Base-by-base conservation (phyloP, 2,329 filamentous ascomycete genomes). In the Aspergillus proliferans region DNA sequence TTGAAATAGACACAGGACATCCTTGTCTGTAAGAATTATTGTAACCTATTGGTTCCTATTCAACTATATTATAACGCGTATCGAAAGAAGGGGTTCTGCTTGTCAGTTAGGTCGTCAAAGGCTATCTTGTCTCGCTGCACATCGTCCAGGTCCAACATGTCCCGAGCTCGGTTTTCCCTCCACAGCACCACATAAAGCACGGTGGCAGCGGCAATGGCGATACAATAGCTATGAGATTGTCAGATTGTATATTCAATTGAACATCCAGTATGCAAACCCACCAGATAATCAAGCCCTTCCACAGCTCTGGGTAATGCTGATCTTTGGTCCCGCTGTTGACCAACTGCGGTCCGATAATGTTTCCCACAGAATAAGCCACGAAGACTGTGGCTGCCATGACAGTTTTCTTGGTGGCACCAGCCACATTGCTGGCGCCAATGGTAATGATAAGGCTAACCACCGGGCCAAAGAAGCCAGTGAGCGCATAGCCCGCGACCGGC, bases 321-420 rank as follows among this genome's bases (percentile, higher is more conserved):
- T 62, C 68, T 55, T 84, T 84, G 0, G 82, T 84, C 65, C 85
- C 72, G n/a, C 78, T 83, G 57, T 80, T 80, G 38, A 89, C 79
- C 36, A 89, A 72, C 67, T 87, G 84, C 3, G 86, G 86, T 0
- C 86, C 86, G 21, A 89, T 81, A 45, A 90, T 89, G 57, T 89
- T 89, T 1, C 86, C 81, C 6, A 89, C 82, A 48, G 84, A 87
- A 60, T 89, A 89, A 0, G 84, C 85, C 0, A 87, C 84, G 53
- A 89, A 90, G 1, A 87, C 84, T 0, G 83, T 82, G 0, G 83
- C 82, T 0, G 86, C 84, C 76, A 86, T 88, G 58, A 86, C 83
- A 54, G 82, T 86, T 73, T 89, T 89, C 71, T 90, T 90, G 0
- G 86, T 89, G 21, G 86, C 79, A 0, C 87, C 86, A 0, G 86